Base-by-base conservation (phyloP, 345 rosid species). In the Hirschfeldia incana region DNA sequence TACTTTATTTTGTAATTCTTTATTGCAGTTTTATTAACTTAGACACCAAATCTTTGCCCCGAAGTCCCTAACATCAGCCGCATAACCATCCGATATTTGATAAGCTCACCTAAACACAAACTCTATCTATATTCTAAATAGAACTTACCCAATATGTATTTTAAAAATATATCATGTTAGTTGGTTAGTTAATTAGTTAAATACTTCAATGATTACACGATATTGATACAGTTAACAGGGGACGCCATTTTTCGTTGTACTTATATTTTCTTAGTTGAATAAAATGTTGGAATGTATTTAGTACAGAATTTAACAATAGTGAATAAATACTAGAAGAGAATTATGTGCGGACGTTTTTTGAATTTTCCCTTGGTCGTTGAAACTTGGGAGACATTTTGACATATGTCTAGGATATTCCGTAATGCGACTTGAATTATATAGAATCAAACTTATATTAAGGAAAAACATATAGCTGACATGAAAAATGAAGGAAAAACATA, bases 41-140 rank as follows among this genome's bases (percentile, higher is more conserved):
- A 30, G 55, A 55, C 55, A 60, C 58, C 76, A 75, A 80, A 72
- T 76, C 87, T 87, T 85, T 66, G 55, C 67, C 76, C 82, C 55
- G 53, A 80, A 85, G 87, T 83, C 73, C 92, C 77, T 74, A 86
- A 79, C 82, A 75, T 79, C 72, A 82, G 89, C 86, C 91, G 89
- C 81, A 58, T 72, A 83, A 83, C 76, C 84, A 84, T 88, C 86
- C 82, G 84, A 75, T 61, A 29, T 76, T 82, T 61, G 61, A 75
- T 82, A 85, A 70, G 80, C 84, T 85, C 78, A 77, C 70, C 83
- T 76, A 82, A 82, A 79, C 84, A 67, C 78, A 80, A 74, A 79
- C 37, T 62, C 53, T 67, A 34, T 16, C 65, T 67, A 60, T 62
- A 61, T 74, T 72, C 63, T 72, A 66, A 26, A 78, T 65, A 72